Base-by-base conservation (phyloP, 2,329 filamentous ascomycete species). In the Akanthomyces uredinophilus region DNA sequence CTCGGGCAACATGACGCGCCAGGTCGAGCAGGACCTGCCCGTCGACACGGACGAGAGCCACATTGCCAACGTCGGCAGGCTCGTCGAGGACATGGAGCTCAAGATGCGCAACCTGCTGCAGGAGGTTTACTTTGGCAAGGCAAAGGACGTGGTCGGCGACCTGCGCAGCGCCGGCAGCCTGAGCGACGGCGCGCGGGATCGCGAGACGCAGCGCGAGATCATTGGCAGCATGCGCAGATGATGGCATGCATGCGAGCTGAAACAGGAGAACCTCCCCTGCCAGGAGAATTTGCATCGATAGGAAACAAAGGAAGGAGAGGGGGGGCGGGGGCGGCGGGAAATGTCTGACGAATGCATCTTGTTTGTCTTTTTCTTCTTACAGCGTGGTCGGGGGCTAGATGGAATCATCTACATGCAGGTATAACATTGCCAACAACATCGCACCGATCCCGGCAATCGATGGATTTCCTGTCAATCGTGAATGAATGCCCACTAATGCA, bases 111-210 rank as follows among this genome's bases (percentile, higher is more conserved):
- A 99, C 77, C 77, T 98, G 76, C 80, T 99, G 74, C 94, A 99
- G 81, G 95, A 99, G 78, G 95, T 99, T 55, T 99, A 99, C 79
- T 99, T 99, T 78, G 95, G 95, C 73, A 99, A 99, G 82, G 94
- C 95, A 61, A 97, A 96, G 84, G 95, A 99, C 77, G 92, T 99
- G 3, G 94, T 99, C 4, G 95, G 94, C 61, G 94, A 99, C 75
- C 78, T 99, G 76, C 85, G 95, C 74, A 98, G 93, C 77, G 84
- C 96, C 66, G 87, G 87, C 57, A 87, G 89, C 65, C 78, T 98
- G 74, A 96, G 91, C 66, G 92, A 96, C 77, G 87, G 88, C 44
- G 92, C 90, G 72, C 86, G 84, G 71, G 94, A 97, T 67, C 85
- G 90, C 65, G 91, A 92, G 69, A 87, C 91, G 63, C 95, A 98